Evolutionary conservation across 2,329 filamentous ascomycete genomes (phyloP), one percentile per base, ranked within the genome.

Genomic region (Fusarium nisikadoi): DNA sequence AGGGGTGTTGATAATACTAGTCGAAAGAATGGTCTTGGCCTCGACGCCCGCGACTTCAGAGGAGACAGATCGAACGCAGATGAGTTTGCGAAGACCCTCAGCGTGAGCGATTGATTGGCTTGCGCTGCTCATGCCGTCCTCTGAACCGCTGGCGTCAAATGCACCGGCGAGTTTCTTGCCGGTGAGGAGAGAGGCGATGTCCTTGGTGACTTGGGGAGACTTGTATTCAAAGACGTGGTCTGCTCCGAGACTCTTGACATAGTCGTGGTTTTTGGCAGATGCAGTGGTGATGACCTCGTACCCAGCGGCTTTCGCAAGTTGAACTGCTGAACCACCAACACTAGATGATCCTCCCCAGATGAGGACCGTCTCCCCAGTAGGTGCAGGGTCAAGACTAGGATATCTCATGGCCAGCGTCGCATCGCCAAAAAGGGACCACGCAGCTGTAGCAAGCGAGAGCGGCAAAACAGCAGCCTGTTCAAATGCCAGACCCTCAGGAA

Each of bases 271-370:
- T 45, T 77, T 80, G 17, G 79, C 71, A 0, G 83, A 84, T 1
- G 81, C 80, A 1, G 84, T 86, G 1, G 83, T 77, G 43, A 86
- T 72, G 16, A 88, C 85, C 19, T 83, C 77, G 64, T 84, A 85
- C 0, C 86, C 86, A 2, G 83, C 81, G 0, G 80, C 81, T 10
- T 79, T 76, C 3, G 82, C 81, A 1, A 87, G 78, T 65, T 88
- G 86, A 16, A 87, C 82, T 2, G 83, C 83, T 46, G 81, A 83
- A 43, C 81, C 81, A 2, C 86, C 85, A 1, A 86, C 84, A 20
- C 80, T 81, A 0, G 84, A 83, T 6, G 84, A 82, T 1, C 86
- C 88, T n/a, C 87, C 87, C 84, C 86, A 89, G 43, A 81, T 67
- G 16, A 75, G 50, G 2, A 75, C 60, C 1, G 45, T 41, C 36